Evolutionary conservation across 148 eudicot genomes (phyloP).

Genomic region (Spergularia bocconei): DNA sequence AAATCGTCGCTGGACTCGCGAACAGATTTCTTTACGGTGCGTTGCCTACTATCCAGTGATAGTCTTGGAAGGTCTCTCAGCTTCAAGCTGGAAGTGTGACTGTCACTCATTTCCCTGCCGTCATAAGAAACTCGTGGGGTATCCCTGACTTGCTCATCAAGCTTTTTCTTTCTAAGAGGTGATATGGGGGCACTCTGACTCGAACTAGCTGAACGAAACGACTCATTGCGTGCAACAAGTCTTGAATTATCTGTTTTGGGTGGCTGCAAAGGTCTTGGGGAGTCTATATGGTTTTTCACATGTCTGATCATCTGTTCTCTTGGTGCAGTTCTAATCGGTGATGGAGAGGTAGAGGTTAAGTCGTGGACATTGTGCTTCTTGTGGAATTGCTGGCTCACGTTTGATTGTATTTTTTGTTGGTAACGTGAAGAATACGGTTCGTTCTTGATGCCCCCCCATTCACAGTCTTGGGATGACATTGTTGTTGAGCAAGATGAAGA

Average conservation of each 20-base stretch:
- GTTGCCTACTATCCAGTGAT: constrained; percentile 70
- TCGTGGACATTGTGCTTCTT: constrained; percentile 48
- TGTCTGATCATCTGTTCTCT: constrained; percentile 37
- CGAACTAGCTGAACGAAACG: constrained; percentile 34
- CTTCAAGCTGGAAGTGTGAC: constrained; percentile 35
- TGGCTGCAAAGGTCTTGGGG: constrained; percentile 57
- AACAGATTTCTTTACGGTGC: constrained; percentile 32
- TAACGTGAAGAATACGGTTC: constrained; percentile 26
- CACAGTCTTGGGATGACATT: constrained; percentile 46
- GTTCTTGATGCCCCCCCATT: constrained; percentile 28
- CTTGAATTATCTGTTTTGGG: constrained; percentile 29
- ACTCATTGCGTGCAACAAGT: constrained; percentile 34
- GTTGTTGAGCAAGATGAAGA: constrained; percentile 59
- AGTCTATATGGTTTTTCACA: constrained; percentile 49
- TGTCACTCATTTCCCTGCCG: constrained; percentile 46
- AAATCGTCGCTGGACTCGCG: constrained; percentile 31
- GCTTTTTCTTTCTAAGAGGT: constrained; percentile 15
- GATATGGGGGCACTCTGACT: constrained; percentile 32
- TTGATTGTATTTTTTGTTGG: constrained; percentile 22
- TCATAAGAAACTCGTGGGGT: constrained; percentile 65
- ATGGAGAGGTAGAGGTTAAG: constrained; percentile 33
- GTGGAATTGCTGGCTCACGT: constrained; percentile 19
- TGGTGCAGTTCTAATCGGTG: constrained; percentile 39
- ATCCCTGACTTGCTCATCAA: constrained; percentile 22
- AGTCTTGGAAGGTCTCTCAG: constrained; percentile 68